Evolutionary conservation across 2,329 filamentous ascomycete genomes (phyloP), one percentile per base, ranked within the genome.

Genomic region (Didymella exigua): DNA sequence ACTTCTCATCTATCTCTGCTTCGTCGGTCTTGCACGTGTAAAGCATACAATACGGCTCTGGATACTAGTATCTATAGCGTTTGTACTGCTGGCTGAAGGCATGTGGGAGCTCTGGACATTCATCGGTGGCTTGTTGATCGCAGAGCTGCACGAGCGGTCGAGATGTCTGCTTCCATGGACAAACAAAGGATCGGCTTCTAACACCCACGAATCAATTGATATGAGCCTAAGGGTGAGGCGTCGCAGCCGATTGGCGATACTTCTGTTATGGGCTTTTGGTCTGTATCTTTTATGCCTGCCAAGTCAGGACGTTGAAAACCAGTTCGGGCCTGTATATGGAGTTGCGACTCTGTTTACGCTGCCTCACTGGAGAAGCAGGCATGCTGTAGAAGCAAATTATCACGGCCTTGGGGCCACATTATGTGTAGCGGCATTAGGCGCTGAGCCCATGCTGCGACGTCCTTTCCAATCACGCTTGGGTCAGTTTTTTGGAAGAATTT

Each of bases 1-100:
- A 2, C 71, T 79, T 8, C 73, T 77, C 23, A 72, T 79, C 5
- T 79, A 78, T 56, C 58, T 78, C 42, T 70, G 73, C 6, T 69
- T 77, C 13, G 68, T 79, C 13, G 75, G 69, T 5, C 74, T 76
- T n/a, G 29, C 50, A 13, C 33, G 33, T 21, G 29, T 49, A 4
- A n/a, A 43, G n/a, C 8, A 26, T 13, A 13, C 4, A 21, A n/a
- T 24, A 24, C 24, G 50, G 18, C 24, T 29, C 19, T 40, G 19
- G 34, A 26, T 49, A 19, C 11, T 41, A 23, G 34, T 26, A 14
- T n/a, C 30, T 14, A 33, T 49, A 8, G 23, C 7, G 21, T 26
- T 41, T 3, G 19, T 38, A 30, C 19, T 26, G 4, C 14, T 49
- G 21, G 21, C 10, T 30, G 18, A 40, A 23, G 31, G 23, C 10